These are phyloP conservation scores for Nicotiana sylvestris DNA, from an alignment of 257 asterid genomes.

Conservation along the genomic window DNA sequence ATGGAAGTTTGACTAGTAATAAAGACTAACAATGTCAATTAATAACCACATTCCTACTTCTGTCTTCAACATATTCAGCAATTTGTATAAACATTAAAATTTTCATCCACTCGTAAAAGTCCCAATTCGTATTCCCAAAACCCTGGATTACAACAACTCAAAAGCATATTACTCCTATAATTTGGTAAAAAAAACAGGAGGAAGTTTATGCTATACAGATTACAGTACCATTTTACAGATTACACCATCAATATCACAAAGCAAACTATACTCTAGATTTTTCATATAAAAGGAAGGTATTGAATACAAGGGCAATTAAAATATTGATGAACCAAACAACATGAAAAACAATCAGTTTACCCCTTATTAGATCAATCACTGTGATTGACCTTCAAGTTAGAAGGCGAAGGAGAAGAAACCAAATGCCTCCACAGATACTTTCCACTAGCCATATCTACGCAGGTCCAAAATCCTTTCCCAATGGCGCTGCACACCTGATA, in stretches of 20 bases:
- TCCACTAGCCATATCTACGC: slow-evolving; percentile 92
- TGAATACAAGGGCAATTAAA: background rate
- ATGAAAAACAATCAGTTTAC: background rate
- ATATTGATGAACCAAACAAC: background rate
- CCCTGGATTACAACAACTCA: background rate
- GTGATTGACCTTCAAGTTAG: slow-evolving; percentile 16
- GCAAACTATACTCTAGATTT: background rate
- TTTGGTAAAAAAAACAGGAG: background rate
- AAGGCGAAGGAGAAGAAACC: slow-evolving; percentile 36
- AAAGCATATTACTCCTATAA: background rate
- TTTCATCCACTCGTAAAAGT: background rate
- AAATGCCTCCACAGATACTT: slow-evolving; percentile 80
- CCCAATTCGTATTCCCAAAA: background rate
- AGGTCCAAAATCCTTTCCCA: slow-evolving; percentile 68
- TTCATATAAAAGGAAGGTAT: background rate
- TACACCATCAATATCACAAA: background rate
- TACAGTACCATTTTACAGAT: background rate
- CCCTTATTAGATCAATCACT: slow-evolving; percentile 34
- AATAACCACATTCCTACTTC: background rate
- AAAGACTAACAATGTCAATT: background rate
- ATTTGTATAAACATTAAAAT: background rate
- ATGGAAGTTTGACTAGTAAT: background rate
- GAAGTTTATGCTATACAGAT: background rate
- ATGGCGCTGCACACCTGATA: slow-evolving; percentile 46
- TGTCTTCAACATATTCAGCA: background rate